A percentile compares a stretch with the other conserved stretches of the same genome.
Conservation (phyloP, 768 basidiomycete genomes). For the Hypholoma fasciculare region DNA sequence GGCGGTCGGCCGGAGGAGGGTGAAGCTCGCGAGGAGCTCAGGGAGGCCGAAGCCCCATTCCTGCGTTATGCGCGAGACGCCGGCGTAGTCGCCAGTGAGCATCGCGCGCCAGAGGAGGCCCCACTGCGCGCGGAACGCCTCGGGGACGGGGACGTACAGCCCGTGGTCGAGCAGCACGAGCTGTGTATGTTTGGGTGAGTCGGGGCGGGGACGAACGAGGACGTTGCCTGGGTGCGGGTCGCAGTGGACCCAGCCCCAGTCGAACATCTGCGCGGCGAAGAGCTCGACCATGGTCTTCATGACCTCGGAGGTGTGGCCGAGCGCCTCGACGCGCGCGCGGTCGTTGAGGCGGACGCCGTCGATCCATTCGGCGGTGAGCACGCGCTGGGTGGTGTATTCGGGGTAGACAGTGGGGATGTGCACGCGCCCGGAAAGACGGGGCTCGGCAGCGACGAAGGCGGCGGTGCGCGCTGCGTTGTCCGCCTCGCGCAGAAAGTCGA, state of each 20-base stretch:
- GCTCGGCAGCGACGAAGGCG: slow-evolving; percentile 66
- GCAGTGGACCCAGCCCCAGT: slow-evolving; percentile 90
- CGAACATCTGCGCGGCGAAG: slow-evolving; percentile 89
- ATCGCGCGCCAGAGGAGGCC: slow-evolving; percentile 74
- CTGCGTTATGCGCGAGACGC: slow-evolving; percentile 49
- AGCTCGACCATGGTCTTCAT: slow-evolving; percentile 89
- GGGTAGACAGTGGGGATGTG: slow-evolving; percentile 78
- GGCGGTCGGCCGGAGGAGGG: slow-evolving; percentile 62
- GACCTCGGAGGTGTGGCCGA: slow-evolving; percentile 60
- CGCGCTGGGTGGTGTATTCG: slow-evolving; percentile 69
- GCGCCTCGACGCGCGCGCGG: slow-evolving; percentile 54
- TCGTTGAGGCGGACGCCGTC: slow-evolving; percentile 75
- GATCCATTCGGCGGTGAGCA: slow-evolving; percentile 88
- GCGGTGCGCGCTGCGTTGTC: slow-evolving; percentile 74
- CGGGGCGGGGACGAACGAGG: slow-evolving; percentile 62
- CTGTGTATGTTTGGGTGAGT: slow-evolving; percentile 45
- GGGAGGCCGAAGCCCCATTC: slow-evolving; percentile 73
- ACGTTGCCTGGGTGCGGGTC: slow-evolving; percentile 80
- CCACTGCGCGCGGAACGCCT: slow-evolving; percentile 74
- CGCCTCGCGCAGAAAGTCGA: slow-evolving; percentile 82
- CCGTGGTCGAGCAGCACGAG: slow-evolving; percentile 92
- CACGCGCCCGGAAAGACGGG: slow-evolving; percentile 66
- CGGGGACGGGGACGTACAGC: slow-evolving; percentile 73
- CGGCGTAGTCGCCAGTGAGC: slow-evolving; percentile 53
- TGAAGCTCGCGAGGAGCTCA: slow-evolving; percentile 73